A percentile compares a stretch with the other conserved stretches of the same genome.
These are phyloP conservation scores for Talaromyces islandicus DNA, from an alignment of 2,329 filamentous ascomycete species.

Conservation along the genomic window DNA sequence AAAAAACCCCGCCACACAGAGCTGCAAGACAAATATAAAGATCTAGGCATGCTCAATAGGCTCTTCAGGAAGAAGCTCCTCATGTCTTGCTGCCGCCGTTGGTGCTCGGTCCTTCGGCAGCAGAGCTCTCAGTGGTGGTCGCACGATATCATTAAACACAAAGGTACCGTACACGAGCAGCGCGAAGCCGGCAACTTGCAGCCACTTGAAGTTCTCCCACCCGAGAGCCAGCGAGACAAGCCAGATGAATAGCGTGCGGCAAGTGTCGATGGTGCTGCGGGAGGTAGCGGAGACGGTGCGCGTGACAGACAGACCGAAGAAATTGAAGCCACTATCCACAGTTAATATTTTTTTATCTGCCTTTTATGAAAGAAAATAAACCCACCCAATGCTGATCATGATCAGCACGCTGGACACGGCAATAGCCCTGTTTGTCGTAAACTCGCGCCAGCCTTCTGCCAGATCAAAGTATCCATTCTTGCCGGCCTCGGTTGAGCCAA, in stretches of 20 bases:
- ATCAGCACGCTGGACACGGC: conserved; percentile 76
- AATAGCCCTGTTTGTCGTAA: conserved; percentile 66
- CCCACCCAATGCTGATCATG: conserved; percentile 95
- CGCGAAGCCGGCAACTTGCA: conserved; percentile 84
- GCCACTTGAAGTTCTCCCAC: conserved; percentile 97
- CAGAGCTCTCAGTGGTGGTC: conserved; percentile 67
- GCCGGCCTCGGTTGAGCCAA: conserved; percentile 70
- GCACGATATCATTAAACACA: conserved; percentile 89
- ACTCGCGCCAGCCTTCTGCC: conserved; percentile 74
- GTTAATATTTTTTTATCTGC: not conserved
- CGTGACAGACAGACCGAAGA: conserved; percentile 93
- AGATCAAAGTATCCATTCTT: conserved; percentile 84
- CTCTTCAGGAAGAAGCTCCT: conserved; percentile 65
- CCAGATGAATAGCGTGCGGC: conserved; percentile 94
- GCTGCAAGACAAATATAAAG: not conserved
- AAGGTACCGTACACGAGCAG: conserved; percentile 95
- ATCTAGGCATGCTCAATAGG: conserved; percentile 65
- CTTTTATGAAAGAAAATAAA: conserved; percentile 12
- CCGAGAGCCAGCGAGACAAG: conserved; percentile 85
- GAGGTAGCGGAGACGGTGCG: conserved; percentile 84
- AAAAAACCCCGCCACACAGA: not conserved
- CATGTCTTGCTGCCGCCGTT: conserved; percentile 32
- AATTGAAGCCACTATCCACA: conserved; percentile 78
- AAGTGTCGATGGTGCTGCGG: conserved; percentile 93
- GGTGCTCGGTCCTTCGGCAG: conserved; percentile 39